Conservation (phyloP, 2,329 filamentous ascomycete species). For the Raffaelea ambrosiae region DNA sequence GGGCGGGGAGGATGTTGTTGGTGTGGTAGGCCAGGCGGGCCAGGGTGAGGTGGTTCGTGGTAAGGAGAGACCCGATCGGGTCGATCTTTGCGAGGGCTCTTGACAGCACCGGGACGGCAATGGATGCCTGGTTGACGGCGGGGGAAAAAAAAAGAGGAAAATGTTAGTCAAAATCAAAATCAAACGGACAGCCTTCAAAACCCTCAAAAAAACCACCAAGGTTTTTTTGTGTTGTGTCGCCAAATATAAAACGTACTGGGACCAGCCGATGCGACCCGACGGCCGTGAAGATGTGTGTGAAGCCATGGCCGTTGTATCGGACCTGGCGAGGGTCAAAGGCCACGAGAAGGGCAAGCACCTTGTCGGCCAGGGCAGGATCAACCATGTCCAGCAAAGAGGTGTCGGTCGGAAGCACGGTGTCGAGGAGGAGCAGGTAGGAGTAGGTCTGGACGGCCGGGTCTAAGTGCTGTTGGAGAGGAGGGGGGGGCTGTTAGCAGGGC, state of each 20-base stretch:
- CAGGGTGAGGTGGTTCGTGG: constrained; percentile 15
- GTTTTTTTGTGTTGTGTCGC: not conserved
- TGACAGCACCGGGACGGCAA: constrained; percentile 36
- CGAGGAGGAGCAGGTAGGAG: constrained; percentile 41
- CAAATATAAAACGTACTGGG: constrained; percentile 25
- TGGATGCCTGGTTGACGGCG: constrained; percentile 33
- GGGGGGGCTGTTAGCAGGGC: not conserved
- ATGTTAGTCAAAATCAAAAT: too few species aligned
- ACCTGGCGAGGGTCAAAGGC: constrained; percentile 43
- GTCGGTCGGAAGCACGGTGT: constrained; percentile 23
- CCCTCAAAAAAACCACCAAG: too few species aligned
- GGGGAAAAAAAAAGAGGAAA: too few species aligned
- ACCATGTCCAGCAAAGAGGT: constrained; percentile 19
- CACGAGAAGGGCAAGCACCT: constrained; percentile 35
- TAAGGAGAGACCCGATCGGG: constrained; percentile 35
- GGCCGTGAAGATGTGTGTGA: constrained; percentile 35
- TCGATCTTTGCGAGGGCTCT: constrained; percentile 57
- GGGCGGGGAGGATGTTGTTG: constrained; percentile 41
- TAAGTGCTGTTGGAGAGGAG: constrained; percentile 21
- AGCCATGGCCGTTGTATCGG: constrained; percentile 36
- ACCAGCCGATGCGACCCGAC: constrained; percentile 30
- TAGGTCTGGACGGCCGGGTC: constrained; percentile 41
- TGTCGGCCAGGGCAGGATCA: constrained; percentile 28
- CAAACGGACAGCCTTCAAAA: too few species aligned
- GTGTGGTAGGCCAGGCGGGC: constrained; percentile 41